Conservation (phyloP, 2,329 filamentous ascomycete genomes). For the Calonectria fujianensis region DNA sequence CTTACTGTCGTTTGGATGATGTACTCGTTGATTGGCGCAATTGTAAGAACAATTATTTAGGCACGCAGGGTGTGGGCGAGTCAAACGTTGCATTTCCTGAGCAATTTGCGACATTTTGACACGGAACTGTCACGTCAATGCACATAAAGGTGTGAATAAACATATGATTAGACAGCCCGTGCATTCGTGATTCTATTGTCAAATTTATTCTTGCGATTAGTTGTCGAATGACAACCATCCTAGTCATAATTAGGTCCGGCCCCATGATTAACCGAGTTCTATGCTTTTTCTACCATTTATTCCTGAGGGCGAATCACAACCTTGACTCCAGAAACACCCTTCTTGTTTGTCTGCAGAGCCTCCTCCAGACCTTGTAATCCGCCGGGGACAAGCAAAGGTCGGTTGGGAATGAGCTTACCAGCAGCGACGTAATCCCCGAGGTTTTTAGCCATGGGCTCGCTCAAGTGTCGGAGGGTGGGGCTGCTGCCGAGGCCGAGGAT, state of each 20-base stretch:
- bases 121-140: too few relatives aligned
- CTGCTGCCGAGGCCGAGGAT: slow-evolving; percentile 19
- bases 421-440: slow-evolving; percentile 9
- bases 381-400: neutral
- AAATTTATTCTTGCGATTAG: neutral
- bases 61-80: neutral
- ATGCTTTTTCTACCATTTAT: neutral
- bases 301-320: slow-evolving; percentile 10
- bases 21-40: slow-evolving; percentile 12
- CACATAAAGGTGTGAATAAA: too few relatives aligned
- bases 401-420: neutral
- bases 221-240: neutral
- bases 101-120: neutral
- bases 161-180: neutral
- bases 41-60: neutral
- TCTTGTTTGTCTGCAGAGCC: slow-evolving; percentile 4
- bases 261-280: neutral
- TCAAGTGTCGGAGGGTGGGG: slow-evolving; percentile 12
- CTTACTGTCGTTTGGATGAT: slow-evolving; percentile 23
- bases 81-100: neutral
- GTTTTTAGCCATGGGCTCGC: slow-evolving; percentile 10
- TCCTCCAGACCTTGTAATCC: slow-evolving; percentile 4
- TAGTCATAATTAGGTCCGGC: neutral
- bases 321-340: slow-evolving; percentile 20
- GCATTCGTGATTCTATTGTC: neutral